phyloP scores from a whole-genome alignment of 352 stramenopile genomes.

The Blastocystis sp. region DNA sequence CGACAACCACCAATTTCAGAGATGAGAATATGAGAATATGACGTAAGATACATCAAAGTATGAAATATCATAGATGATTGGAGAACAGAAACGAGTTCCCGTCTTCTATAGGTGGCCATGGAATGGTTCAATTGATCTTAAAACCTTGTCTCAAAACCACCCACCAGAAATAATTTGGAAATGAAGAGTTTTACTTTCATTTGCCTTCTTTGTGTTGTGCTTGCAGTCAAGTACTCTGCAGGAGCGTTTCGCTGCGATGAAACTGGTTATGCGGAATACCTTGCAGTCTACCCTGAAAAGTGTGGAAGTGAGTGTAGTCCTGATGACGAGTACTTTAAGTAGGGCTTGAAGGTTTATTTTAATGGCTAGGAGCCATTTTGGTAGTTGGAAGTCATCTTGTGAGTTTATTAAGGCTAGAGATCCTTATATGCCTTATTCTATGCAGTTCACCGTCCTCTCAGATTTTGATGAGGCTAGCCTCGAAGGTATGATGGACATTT shows the following conservation, averaged over 20 bases:
- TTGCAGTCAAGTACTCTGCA: neutral
- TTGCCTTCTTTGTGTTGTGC: neutral
- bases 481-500: neutral
- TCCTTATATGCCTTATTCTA: neutral
- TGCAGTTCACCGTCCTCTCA: neutral
- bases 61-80: neutral
- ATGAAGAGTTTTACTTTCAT: constrained; percentile 1
- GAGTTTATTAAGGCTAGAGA: neutral
- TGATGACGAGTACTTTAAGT: neutral
- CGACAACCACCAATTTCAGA: too few relatives aligned
- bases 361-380: neutral
- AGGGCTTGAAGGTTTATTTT: neutral
- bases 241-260: neutral
- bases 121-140: neutral
- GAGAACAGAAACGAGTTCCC: neutral
- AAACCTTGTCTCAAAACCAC: neutral
- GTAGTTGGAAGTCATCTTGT: neutral
- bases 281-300: neutral
- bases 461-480: neutral
- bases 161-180: neutral
- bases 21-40: too few relatives aligned
- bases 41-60: neutral
- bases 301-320: neutral
- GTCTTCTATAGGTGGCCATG: neutral
- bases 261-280: neutral